Base-by-base conservation (phyloP, 106 monocot species). In the Hemerocallis citrina region DNA sequence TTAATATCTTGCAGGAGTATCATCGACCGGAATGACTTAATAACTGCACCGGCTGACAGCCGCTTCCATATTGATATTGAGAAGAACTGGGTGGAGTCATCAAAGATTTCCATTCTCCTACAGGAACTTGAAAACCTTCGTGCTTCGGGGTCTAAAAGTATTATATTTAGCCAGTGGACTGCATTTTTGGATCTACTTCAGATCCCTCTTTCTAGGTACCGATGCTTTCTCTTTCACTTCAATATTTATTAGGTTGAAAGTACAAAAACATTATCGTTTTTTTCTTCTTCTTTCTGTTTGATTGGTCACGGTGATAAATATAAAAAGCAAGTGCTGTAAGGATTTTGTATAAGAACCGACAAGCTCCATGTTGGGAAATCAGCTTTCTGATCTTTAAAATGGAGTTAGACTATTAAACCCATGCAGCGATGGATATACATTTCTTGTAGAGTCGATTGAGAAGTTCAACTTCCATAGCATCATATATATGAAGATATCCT, bases 101-200 rank as follows among this genome's bases (percentile, higher is more conserved):
- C 86, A 55, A 96, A 96, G 67, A 76, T 96, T 31, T 86, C 95
- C 29, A 59, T 69, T 33, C 90, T 96, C 40, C 63, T 96, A 14
- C 70, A 75, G 22, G 90, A 90, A 60, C 69, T 96, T 20, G 83
- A 87, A 68, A 71, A 64, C 16, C 72, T 86, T 63, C 66, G 75
- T 9, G 56, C 16, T 57, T 72, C 69, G 31, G 83, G 86, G 35
- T 90, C 84, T n/a, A 96, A 96, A 68, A 90, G 90, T 63, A 96
- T 96, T 34, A 61, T 96, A n/a, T 96, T 96, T 60, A 96, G 90
- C 76, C 95, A 96, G 51, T 96, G 95, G 95, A 90, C 95, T 74
- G 83, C 83, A n/a, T 95, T 95, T 77, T 65, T 95, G 62, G 93
- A 93, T 76, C 85, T 93, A 55, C 79, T 93, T 21, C 70, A 93